Evolutionary conservation across 305 asterid species (phyloP), one percentile per base, ranked within the genome.

Genomic region (Striga hermonthica): DNA sequence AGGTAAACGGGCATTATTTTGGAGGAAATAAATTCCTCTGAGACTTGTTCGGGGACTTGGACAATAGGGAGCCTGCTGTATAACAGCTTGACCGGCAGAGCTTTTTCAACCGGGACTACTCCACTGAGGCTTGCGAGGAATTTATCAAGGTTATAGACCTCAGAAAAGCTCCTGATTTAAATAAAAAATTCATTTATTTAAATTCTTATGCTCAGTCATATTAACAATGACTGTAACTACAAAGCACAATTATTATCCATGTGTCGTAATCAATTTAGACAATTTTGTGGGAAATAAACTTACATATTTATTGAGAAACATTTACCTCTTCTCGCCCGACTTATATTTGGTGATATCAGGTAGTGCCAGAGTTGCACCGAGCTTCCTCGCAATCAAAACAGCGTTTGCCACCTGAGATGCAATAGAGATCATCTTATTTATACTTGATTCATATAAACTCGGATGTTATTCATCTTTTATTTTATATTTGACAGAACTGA

Each of bases 321-420:
- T 53, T 57, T 13, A 86, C 95, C 82, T 76, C 52, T 69, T 84
- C 4, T 72, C 72, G 2, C 72, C 69, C 0, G 15, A 38, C 65
- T 74, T 76, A 47, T 14, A 38, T 63, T 74, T 82, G 60, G 13
- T 66, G n/a, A 83, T 72, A 31, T 78, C 83, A 45, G 88, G 94
- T 58, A 84, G 77, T 65, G 79, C 84, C n/a, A 86, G 79, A 12
- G 80, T 74, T 43, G 91, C 95, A 16, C 82, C 84, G 60, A 86
- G 84, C 15, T 82, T 72, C 44, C 72, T 84, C 10, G 95, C 91
- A 37, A 79, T 79, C 10, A 60, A 37, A 58, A 84, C 76, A 3
- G 87, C 95, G 66, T 73, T 73, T 16, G 78, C 81, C 12, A 77
- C 11, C 81, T 77, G 70, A 48, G 12, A 60, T 64, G 38, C 53